phyloP scores from a whole-genome alignment of 768 basidiomycete genomes.

The Tylopilus sp. region DNA sequence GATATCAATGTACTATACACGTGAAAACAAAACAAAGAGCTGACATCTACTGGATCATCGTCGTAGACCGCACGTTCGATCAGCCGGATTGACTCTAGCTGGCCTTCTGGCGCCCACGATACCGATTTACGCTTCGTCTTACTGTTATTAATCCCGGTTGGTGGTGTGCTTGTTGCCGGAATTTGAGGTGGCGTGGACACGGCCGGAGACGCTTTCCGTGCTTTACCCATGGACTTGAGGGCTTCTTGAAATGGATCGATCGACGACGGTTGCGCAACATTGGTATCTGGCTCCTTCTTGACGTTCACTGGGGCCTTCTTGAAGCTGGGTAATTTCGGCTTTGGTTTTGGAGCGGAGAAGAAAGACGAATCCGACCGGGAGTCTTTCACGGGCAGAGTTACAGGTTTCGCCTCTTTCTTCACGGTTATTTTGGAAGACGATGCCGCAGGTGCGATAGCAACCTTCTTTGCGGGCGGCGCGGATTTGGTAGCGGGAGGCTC shows the following conservation, averaged over 20 bases:
- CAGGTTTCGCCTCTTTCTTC: conserved; percentile 55
- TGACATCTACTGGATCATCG: conserved; percentile 84
- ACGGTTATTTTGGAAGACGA: conserved; percentile 32
- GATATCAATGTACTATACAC: conserved; percentile 51
- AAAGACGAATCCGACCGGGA: conserved; percentile 85
- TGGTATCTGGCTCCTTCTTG: conserved; percentile 52
- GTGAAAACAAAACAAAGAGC: conserved; percentile 45
- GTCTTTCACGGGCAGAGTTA: conserved; percentile 52
- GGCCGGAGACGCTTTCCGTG: conserved; percentile 59
- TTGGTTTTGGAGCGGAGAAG: conserved; percentile 83
- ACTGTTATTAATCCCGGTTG: conserved; percentile 39
- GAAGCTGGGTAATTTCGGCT: conserved; percentile 81
- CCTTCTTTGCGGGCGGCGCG: conserved; percentile 64
- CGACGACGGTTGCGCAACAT: conserved; percentile 72
- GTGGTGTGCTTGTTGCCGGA: conserved; percentile 30
- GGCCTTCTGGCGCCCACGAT: conserved; percentile 71
- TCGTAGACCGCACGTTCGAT: conserved; percentile 89
- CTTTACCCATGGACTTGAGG: conserved; percentile 69
- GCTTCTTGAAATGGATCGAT: conserved; percentile 82
- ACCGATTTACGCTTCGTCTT: conserved; percentile 73
- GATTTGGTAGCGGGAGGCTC: conserved; percentile 46
- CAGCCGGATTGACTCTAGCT: conserved; percentile 70
- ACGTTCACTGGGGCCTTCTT: conserved; percentile 62
- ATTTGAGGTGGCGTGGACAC: conserved; percentile 53
- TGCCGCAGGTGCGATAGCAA: conserved; percentile 38